Base-by-base conservation (phyloP, 768 basidiomycete species). In the Tylopilus rubrobrunneus region DNA sequence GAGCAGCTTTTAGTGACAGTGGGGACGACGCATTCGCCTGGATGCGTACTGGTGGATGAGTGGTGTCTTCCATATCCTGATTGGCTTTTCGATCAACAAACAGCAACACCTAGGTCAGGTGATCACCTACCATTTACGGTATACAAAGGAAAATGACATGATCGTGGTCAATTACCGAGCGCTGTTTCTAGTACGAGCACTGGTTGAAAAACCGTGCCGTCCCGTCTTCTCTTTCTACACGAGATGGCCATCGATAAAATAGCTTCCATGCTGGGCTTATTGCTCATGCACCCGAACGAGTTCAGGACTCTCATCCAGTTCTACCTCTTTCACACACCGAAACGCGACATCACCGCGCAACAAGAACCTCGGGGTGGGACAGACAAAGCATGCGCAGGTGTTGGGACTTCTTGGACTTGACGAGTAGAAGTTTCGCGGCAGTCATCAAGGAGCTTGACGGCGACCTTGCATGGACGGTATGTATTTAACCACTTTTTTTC, bases 381-480 rank as follows among this genome's bases (percentile, higher is more conserved):
- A 77, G 96, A 52, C 66, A 79, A 37, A 76, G 83, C 9, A 99
- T 99, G 96, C 81, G 84, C 52, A 77, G 83, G 41, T 98, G 94
- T 66, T 98, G 94, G 95, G 75, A 81, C 7, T 86, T 93, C 62
- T 75, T 98, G 50, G 95, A 98, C 77, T 52, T 77, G 71, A 95
- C 94, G 5, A 92, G 91, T 60, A 74, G 96, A 61, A 91, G 87
- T 72, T 99, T 97, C 62, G 79, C 92, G 0, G 84, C 88, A 1
- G 96, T 99, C 57, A 92, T 98, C 65, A 98, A 96, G 72, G 91
- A 97, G 71, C 75, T 98, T 5, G 94, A 99, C 29, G 96, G 94
- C 1, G 96, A 98, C 67, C 73, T 99, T 57, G 94, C 94, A 4
- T 76, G 96, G 56, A 89, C 87, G 40, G 95, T 97, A 67, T 72